Conservation (phyloP, 495 filamentous ascomycete species). For the Bacidia gigantensis region DNA sequence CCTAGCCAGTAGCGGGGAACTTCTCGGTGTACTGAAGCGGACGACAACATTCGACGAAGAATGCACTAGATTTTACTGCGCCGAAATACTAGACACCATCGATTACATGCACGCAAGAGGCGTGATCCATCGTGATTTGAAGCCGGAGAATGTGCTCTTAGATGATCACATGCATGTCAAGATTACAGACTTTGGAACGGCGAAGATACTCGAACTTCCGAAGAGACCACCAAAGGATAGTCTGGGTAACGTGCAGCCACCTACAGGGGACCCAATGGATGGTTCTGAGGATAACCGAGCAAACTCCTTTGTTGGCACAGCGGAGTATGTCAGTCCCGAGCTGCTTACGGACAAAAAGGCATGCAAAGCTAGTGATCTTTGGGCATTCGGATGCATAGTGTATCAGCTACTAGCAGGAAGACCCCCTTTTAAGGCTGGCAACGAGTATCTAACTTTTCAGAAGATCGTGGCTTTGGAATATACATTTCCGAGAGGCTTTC, state of each 20-base stretch:
- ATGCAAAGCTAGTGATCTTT: constrained; percentile 94
- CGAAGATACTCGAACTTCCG: constrained; percentile 70
- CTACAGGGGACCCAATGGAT: constrained; percentile 35
- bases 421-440: constrained; percentile 93
- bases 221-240: constrained; percentile 39
- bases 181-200: constrained; percentile 97
- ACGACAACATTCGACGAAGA: constrained; percentile 92
- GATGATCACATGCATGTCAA: constrained; percentile 96
- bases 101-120: constrained; percentile 96
- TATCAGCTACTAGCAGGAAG: constrained; percentile 89
- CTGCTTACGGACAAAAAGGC: constrained; percentile 89
- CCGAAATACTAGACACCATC: constrained; percentile 91
- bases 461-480: constrained; percentile 94
- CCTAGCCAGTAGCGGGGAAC: constrained; percentile 80
- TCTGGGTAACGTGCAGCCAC: constrained; percentile 18
- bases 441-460: constrained; percentile 96
- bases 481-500: constrained; percentile 84
- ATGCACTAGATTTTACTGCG: constrained; percentile 87
- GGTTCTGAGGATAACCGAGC: constrained; percentile 57
- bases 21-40: constrained; percentile 84
- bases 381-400: constrained; percentile 99
- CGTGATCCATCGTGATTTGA: constrained; percentile 93
- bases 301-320: constrained; percentile 93
- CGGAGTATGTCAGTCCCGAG: constrained; percentile 96
- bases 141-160: constrained; percentile 92